Percentiles rank a stretch among this genome's conserved stretches.
phyloP scores from a whole-genome alignment of 805 yeast species.

The Lipomyces yamadae region DNA sequence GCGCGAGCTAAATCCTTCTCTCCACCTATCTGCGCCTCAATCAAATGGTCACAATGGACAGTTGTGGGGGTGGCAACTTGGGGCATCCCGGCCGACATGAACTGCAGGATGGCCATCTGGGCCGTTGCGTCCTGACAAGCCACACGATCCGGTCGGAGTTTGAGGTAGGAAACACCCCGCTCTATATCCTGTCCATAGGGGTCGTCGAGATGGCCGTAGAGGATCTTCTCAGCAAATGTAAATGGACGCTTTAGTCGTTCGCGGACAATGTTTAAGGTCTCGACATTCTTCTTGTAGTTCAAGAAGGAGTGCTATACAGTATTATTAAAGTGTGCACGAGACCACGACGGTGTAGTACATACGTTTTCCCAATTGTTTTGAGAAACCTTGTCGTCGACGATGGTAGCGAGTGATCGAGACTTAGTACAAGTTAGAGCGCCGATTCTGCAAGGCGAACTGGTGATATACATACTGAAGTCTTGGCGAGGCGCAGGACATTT shows the following conservation, averaged over 20 bases:
- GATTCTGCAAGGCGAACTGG: background rate
- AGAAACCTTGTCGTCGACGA: slow-evolving; percentile 63
- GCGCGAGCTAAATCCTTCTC: slow-evolving; percentile 79
- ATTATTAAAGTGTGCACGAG: background rate
- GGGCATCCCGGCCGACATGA: slow-evolving; percentile 94
- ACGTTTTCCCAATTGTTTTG: slow-evolving; percentile 58
- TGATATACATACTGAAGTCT: slow-evolving; percentile 13
- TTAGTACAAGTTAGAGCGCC: background rate
- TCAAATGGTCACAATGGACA: slow-evolving; percentile 97
- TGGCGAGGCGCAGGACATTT: slow-evolving; percentile 22
- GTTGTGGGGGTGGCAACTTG: slow-evolving; percentile 91
- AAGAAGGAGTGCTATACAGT: slow-evolving; percentile 67
- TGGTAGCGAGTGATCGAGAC: slow-evolving; percentile 34
- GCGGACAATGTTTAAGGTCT: slow-evolving; percentile 84
- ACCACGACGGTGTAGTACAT: background rate
- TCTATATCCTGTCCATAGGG: slow-evolving; percentile 66
- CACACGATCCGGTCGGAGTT: slow-evolving; percentile 94
- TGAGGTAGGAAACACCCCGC: slow-evolving; percentile 89
- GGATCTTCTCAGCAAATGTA: slow-evolving; percentile 91
- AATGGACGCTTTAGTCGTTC: slow-evolving; percentile 82
- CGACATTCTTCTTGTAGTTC: slow-evolving; percentile 81
- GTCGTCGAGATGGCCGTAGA: slow-evolving; percentile 88
- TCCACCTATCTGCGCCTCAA: slow-evolving; percentile 95
- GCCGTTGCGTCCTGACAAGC: slow-evolving; percentile 99
- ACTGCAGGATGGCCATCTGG: slow-evolving; percentile 97